These are phyloP conservation scores for Elongisporangium prolatum DNA, from an alignment of 352 stramenopile genomes.

Conservation along the genomic window DNA sequence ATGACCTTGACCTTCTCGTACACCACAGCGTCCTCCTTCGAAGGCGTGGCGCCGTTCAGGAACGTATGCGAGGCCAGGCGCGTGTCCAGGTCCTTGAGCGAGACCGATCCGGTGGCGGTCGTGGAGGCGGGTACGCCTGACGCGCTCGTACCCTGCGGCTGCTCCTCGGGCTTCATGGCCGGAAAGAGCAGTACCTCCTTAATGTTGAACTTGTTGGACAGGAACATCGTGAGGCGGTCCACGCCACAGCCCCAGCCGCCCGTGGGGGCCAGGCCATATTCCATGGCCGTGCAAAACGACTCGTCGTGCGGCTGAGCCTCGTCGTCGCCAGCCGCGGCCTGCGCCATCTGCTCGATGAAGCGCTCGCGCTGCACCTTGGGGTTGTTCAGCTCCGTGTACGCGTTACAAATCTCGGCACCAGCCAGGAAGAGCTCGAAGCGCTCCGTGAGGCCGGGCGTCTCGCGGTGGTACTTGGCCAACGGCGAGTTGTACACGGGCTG, in stretches of 20 bases:
- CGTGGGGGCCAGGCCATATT: constrained; percentile 97
- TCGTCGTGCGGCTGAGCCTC: constrained; percentile 93
- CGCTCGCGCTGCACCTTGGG: constrained; percentile 86
- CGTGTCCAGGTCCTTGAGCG: constrained; percentile 63
- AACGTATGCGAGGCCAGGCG: constrained; percentile 52
- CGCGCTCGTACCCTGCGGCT: constrained; percentile 16
- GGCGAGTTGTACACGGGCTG: constrained; percentile 97
- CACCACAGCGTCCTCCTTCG: constrained; percentile 58
- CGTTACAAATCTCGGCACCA: constrained; percentile 97
- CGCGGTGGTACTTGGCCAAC: constrained; percentile 96
- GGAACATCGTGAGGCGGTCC: constrained; percentile 96
- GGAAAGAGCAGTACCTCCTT: constrained; percentile 99
- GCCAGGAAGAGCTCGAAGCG: constrained; percentile 98
- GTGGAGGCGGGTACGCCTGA: constrained; percentile 10
- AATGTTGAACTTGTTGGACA: constrained; percentile 92
- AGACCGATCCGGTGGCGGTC: constrained; percentile 31
- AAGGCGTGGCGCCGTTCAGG: constrained; percentile 61
- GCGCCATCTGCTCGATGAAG: constrained; percentile 80
- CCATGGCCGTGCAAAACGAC: constrained; percentile 91
- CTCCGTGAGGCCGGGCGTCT: constrained; percentile 92
- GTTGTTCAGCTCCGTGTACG: constrained; percentile 99
- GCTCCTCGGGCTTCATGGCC: constrained; percentile 97
- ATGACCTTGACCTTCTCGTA: constrained; percentile 80
- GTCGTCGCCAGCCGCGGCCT: constrained; percentile 75
- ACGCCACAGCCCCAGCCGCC: constrained; percentile 97